These are phyloP conservation scores for Vinca minor DNA, from an alignment of 257 asterid genomes.

Conservation along the genomic window DNA sequence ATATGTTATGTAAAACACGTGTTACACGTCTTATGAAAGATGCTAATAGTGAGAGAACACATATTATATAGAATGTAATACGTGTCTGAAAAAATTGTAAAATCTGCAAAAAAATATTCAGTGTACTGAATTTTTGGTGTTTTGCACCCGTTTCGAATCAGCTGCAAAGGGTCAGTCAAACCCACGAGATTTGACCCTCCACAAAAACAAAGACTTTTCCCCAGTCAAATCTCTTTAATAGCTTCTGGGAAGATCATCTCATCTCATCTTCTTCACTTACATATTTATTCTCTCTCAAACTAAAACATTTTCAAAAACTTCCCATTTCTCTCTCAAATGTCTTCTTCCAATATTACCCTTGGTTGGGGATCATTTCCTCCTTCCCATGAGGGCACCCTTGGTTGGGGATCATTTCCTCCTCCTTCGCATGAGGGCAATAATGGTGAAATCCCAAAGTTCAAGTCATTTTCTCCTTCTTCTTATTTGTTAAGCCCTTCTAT, in stretches of 20 bases:
- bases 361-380: no score
- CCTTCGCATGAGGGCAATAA: constrained; percentile 11
- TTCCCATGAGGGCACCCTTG: no score
- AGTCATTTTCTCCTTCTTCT: constrained; percentile 69
- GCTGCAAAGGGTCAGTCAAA: constrained; percentile 76
- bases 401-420: constrained; percentile 35
- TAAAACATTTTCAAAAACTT: neutral
- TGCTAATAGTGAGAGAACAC: no score
- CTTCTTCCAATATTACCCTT: no score
- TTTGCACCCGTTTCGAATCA: constrained; percentile 23
- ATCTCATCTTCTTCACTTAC: neutral
- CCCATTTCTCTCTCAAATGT: constrained; percentile 12
- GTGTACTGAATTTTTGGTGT: no score
- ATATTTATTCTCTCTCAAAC: neutral
- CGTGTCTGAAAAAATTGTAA: no score
- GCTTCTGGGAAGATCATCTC: constrained; percentile 28
- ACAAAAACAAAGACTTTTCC: constrained; percentile 7
- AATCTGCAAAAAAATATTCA: no score
- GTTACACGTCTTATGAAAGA: no score
- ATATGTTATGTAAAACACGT: no score
- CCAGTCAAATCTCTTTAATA: constrained; percentile 30
- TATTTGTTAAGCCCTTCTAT: constrained; percentile 67
- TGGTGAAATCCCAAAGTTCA: constrained; percentile 29
- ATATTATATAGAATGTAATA: no score
- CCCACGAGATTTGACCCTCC: constrained; percentile 41